These are phyloP conservation scores for Wickerhamiella infanticola DNA, from an alignment of 1,139 yeast species.

Conservation along the genomic window DNA sequence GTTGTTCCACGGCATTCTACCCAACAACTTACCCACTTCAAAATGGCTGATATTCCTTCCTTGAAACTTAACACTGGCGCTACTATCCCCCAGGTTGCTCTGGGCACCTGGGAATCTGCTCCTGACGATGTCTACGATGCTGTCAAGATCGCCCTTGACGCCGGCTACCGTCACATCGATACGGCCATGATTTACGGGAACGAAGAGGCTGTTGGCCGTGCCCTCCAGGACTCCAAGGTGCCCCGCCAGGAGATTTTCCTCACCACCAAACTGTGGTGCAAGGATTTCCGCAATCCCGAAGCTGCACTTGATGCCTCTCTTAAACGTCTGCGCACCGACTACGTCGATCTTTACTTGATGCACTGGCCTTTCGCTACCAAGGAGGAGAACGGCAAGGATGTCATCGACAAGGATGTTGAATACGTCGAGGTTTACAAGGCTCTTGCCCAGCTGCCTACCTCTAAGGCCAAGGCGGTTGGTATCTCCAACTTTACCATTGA, in stretches of 20 bases:
- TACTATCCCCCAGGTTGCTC: constrained; percentile 33
- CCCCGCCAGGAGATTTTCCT: constrained; percentile 37
- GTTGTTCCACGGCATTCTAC: too few relatives aligned
- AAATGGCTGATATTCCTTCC: constrained; percentile 12
- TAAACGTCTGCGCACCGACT: constrained; percentile 51
- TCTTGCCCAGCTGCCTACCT: constrained; percentile 42
- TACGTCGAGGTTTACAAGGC: constrained; percentile 49
- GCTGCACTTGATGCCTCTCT: constrained; percentile 48
- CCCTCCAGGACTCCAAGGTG: constrained; percentile 32
- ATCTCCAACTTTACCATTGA: constrained; percentile 54
- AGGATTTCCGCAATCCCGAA: constrained; percentile 39
- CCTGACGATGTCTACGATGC: constrained; percentile 20
- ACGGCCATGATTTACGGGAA: constrained; percentile 53
- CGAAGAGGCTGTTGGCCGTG: constrained; percentile 46
- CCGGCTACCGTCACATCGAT: constrained; percentile 50
- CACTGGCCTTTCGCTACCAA: constrained; percentile 66
- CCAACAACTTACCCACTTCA: background rate
- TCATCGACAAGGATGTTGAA: constrained; percentile 8
- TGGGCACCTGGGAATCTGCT: constrained; percentile 48
- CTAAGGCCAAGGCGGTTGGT: constrained; percentile 54
- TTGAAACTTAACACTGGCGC: constrained; percentile 21
- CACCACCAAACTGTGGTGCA: constrained; percentile 33
- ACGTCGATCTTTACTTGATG: constrained; percentile 66
- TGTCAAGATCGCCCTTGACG: constrained; percentile 25
- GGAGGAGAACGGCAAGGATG: constrained; percentile 17